Evolutionary conservation across 2,329 filamentous ascomycete genomes (phyloP), one percentile per base, ranked within the genome.

Genomic region (Claviceps purpurea): DNA sequence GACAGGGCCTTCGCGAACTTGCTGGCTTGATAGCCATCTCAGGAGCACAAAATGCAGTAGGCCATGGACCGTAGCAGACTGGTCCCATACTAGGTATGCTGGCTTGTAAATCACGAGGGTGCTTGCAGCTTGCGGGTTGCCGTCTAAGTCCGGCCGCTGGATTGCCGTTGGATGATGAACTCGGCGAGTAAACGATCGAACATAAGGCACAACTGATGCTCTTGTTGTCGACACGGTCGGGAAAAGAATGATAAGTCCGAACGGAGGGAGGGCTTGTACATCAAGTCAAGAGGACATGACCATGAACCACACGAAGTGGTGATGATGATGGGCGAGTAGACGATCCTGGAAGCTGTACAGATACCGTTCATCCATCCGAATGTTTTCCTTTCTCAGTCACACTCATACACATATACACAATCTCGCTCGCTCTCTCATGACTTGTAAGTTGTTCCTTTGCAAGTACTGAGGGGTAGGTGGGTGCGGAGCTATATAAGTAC

Each of bases 31-130:
- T 7, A 13, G 14, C 26, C 50, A 46, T 45, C 24, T 51, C 46
- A 37, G 47, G 47, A n/a, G 44, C 41, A 42, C 44, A 45, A 39
- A 52, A 42, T 44, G 50, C 53, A 45, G 50, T 39, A 40, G 41
- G 16, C 43, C 44, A 43, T 26, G 47, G 24, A 41, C 49, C 43
- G 24, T 52, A 47, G 24, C 47, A 54, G 39, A 52, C 49, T 18
- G 53, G 47, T 18, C 53, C 50, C 53, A 54, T 54, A 7, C 10
- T 34, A 22, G 22, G 4, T 22, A 40, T 50, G 34, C n/a, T 43
- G 22, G 11, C n/a, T 46, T 40, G 22, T 37, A 26, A 16, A 20
- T 34, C 24, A 24, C 14, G n/a, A 50, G 44, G 44, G n/a, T 51
- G 50, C 34, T 51, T 40, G 43, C 38, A 47, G 37, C 42, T 22